A percentile compares a stretch with the other conserved stretches of the same genome.
phyloP scores from a whole-genome alignment of 1,139 yeast species.

The Lodderomyces pseudojiufengensis region DNA sequence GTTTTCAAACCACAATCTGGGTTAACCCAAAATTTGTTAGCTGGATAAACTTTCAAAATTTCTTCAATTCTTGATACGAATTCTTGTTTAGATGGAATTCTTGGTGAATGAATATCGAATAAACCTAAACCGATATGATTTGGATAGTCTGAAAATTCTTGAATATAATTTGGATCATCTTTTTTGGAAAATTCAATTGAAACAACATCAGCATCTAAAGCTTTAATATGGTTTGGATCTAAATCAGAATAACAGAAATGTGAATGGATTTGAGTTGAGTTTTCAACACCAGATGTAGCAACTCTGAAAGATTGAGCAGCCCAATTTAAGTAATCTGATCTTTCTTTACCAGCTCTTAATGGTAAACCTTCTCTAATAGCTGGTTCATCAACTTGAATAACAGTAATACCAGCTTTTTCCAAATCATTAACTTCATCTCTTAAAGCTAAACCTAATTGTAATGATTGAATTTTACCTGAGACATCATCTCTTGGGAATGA shows the following conservation, averaged over 20 bases:
- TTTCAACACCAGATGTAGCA: slow-evolving; percentile 96
- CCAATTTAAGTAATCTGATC: slow-evolving; percentile 96
- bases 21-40: slow-evolving; percentile 98
- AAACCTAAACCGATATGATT: slow-evolving; percentile 99
- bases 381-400: slow-evolving; percentile 99
- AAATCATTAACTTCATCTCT: slow-evolving; percentile 98
- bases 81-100: slow-evolving; percentile 97
- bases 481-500: slow-evolving; percentile 99
- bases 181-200: slow-evolving; percentile 99
- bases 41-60: slow-evolving; percentile 95
- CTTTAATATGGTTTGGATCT: slow-evolving; percentile 99
- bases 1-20: slow-evolving; percentile 99
- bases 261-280: slow-evolving; percentile 97
- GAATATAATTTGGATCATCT: slow-evolving; percentile 96
- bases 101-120: slow-evolving; percentile 99
- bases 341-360: slow-evolving; percentile 95
- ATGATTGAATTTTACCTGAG: slow-evolving; percentile 89
- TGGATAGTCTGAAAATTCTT: slow-evolving; percentile 97
- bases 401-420: slow-evolving; percentile 97
- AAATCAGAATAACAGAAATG: slow-evolving; percentile 99
- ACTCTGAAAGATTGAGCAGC: slow-evolving; percentile 99
- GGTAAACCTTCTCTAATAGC: slow-evolving; percentile 99
- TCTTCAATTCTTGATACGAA: slow-evolving; percentile 90
- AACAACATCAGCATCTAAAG: slow-evolving; percentile 98
- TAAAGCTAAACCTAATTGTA: slow-evolving; percentile 95